Conservation (phyloP, 257 asterid species). For the Oldenlandia corymbosa region DNA sequence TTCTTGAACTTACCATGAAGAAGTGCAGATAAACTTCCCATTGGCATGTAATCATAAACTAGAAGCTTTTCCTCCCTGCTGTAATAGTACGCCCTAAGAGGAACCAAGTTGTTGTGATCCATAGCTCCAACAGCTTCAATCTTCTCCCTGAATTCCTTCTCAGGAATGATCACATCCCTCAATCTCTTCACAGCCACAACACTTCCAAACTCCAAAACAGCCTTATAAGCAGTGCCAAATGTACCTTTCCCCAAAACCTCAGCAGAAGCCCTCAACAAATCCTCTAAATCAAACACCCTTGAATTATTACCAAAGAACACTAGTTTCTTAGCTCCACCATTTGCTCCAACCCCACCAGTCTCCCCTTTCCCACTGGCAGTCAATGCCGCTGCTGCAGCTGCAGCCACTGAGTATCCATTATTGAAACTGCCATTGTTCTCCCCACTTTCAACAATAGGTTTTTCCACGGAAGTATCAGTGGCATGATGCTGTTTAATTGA, state of each 20-base stretch:
- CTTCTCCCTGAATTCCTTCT: slow-evolving; percentile 62
- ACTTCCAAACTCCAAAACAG: slow-evolving; percentile 73
- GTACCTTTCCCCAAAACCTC: slow-evolving; percentile 32
- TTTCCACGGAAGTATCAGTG: slow-evolving; percentile 5
- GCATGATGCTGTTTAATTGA: slow-evolving; percentile 14
- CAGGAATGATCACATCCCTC: slow-evolving; percentile 62
- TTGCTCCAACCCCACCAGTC: slow-evolving; percentile 9
- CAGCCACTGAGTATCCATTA: slow-evolving; percentile 17
- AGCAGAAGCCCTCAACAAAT: slow-evolving; percentile 27
- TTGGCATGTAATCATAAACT: slow-evolving; percentile 81
- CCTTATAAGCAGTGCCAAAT: slow-evolving; percentile 70
- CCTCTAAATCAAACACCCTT: slow-evolving; percentile 22
- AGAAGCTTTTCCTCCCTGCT: slow-evolving; percentile 87
- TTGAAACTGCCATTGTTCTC: slow-evolving; percentile 16
- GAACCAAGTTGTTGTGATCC: slow-evolving; percentile 77
- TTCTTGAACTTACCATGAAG: slow-evolving; percentile 51
- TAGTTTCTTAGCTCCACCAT: slow-evolving; percentile 18
- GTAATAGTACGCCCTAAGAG: slow-evolving; percentile 73
- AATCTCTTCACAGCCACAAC: slow-evolving; percentile 82
- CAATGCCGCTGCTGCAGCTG: slow-evolving; percentile 19
- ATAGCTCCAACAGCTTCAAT: slow-evolving; percentile 65
- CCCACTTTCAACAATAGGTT: slow-evolving; percentile 10
- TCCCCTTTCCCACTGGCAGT: slow-evolving; percentile 14
- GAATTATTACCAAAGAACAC: slow-evolving; percentile 19
- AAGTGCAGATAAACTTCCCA: slow-evolving; percentile 90